A percentile compares a stretch with the other conserved stretches of the same genome.
phyloP scores from a whole-genome alignment of 192 early-diverging fungal genomes.

The Paraglomus brasilianum region DNA sequence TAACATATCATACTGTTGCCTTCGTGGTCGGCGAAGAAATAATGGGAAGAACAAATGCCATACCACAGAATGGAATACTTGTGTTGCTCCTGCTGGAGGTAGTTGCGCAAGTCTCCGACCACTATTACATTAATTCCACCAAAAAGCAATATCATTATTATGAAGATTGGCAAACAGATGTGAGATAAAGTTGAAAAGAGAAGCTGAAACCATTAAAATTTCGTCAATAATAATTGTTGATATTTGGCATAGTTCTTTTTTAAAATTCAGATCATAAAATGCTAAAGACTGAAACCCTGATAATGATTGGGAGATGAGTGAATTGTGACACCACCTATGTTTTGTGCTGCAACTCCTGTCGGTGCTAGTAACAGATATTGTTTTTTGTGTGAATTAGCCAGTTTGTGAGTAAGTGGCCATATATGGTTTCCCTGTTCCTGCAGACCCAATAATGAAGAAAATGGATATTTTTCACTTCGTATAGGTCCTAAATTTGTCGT shows the following conservation, averaged over 20 bases:
- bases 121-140: neutral
- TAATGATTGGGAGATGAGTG: neutral
- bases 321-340: neutral
- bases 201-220: neutral
- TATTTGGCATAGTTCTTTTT: neutral
- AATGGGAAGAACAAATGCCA: constrained; percentile 11
- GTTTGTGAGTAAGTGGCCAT: neutral
- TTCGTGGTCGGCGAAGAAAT: neutral
- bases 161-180: neutral
- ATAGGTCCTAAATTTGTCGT: too few relatives aligned
- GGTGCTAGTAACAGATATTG: neutral
- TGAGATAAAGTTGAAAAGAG: neutral
- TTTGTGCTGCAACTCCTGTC: constrained; percentile 2
- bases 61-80: constrained; percentile 3
- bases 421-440: neutral
- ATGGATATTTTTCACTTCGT: neutral
- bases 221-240: constrained; percentile 1
- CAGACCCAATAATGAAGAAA: constrained; percentile 16
- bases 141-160: too few relatives aligned
- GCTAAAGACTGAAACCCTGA: neutral
- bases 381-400: neutral
- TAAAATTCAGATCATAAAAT: neutral
- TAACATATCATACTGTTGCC: neutral
- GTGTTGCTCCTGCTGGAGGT: neutral
- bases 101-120: constrained; percentile 18